Base-by-base conservation (phyloP, 805 yeast genomes). In the Sungouiozyma ichnusensis region DNA sequence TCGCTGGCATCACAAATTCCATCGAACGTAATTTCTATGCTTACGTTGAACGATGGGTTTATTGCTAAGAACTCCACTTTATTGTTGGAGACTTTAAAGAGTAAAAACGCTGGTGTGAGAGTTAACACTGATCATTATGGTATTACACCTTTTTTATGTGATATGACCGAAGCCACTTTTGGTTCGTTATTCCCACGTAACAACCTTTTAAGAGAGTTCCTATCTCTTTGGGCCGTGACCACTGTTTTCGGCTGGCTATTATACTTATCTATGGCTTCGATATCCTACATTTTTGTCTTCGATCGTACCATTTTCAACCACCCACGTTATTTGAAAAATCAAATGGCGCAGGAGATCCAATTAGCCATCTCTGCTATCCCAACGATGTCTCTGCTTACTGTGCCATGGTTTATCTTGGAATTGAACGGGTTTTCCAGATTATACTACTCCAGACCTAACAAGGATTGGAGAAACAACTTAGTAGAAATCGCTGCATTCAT, bases 281-380 rank as follows among this genome's bases (percentile, higher is more conserved):
- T 83, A n/a, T 79, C 94, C 9, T 92, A 84, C 61, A 51, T 70
- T 32, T 77, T 81, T 51, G 78, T 92, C 18, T 92, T 85, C 60
- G 97, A 92, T 64, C 82, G 80, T 58, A 79, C 79, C 42, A 85
- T 86, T 45, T 86, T 90, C 73, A 85, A 90, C 65, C 98, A 92
- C 63, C 98, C 98, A 45, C 76, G 95, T 62, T 90, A 85, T 64
- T 73, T 92, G 64, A 92, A 92, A 62, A 90, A 92, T 66, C 98
- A 92, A 68, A 78, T 92, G 76, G 65, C 74, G 4, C 67, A 85
- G 58, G 98, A 92, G 62, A 83, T 90, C 48, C 66, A 72, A 48
- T 81, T 79, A 58, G 95, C 96, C 0, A 49, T 76, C 46, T 64
- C 81, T 16, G 81, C 97, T 14, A 87, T 92, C 50, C 98, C 98